A percentile compares a stretch with the other conserved stretches of the same genome.
phyloP scores from a whole-genome alignment of 345 rosid genomes.

The Combretum micranthum region DNA sequence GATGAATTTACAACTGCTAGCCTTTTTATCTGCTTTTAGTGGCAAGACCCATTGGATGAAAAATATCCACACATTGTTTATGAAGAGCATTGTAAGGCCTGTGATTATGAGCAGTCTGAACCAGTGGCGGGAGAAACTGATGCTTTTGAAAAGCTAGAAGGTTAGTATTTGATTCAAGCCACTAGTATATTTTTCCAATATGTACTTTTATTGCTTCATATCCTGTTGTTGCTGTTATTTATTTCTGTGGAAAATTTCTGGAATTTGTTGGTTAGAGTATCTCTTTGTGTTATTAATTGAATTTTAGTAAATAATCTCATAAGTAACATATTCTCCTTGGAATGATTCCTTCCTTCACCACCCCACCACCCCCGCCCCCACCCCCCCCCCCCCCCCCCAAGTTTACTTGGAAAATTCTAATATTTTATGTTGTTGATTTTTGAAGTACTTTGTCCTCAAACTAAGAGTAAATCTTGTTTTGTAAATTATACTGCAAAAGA shows the following conservation, averaged over 20 bases:
- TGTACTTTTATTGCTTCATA: background rate
- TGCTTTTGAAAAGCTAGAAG: conserved; percentile 66
- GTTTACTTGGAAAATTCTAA: background rate
- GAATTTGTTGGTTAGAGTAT: background rate
- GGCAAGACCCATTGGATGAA: conserved; percentile 58
- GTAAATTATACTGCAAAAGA: background rate
- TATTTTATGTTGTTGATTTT: background rate
- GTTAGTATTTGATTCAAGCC: conserved; percentile 25
- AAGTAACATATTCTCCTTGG: background rate
- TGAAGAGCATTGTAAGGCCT: conserved; percentile 83
- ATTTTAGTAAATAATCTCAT: background rate
- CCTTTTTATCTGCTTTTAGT: conserved; percentile 30
- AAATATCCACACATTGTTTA: conserved; percentile 86
- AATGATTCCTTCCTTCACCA: background rate
- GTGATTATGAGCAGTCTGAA: conserved; percentile 35
- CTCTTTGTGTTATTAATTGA: background rate
- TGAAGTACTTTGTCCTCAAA: background rate
- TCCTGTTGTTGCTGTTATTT: background rate
- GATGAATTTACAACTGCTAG: background rate
- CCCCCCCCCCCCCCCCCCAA: too few species aligned
- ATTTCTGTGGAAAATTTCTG: background rate
- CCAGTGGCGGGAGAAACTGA: conserved; percentile 29
- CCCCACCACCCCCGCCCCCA: too few species aligned
- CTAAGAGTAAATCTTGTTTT: background rate
- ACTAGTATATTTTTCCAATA: too few species aligned